Conservation (phyloP, 78 protist species). For the Ministeria vibrans region DNA sequence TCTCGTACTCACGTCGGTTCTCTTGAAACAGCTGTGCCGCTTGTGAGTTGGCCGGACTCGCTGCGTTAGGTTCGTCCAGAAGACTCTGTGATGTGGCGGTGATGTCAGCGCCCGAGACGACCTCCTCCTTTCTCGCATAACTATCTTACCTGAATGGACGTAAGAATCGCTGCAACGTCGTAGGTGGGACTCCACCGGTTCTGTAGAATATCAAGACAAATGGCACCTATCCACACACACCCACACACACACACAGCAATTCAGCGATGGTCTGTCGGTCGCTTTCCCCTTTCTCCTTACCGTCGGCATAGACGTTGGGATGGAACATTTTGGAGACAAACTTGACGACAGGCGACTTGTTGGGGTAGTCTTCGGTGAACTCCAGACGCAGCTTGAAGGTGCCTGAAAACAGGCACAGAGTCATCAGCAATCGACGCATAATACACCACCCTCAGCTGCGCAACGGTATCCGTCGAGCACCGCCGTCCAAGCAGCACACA, state of each 20-base stretch:
- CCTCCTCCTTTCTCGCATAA: too few relatives aligned
- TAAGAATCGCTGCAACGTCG: conserved; percentile 97
- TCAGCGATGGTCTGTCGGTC: too few relatives aligned
- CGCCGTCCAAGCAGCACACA: too few relatives aligned
- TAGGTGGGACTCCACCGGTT: conserved; percentile 98
- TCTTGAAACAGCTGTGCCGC: conserved; percentile 95
- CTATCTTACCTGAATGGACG: conserved; percentile 86
- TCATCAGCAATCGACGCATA: too few relatives aligned
- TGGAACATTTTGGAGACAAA: conserved; percentile 94
- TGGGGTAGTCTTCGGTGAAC: conserved; percentile 98
- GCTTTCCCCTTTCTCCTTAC: too few relatives aligned
- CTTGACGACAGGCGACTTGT: conserved; percentile 95
- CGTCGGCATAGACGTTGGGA: conserved; percentile 98
- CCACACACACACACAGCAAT: not conserved
- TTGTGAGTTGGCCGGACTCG: conserved; percentile 96
- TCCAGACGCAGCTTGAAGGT: conserved; percentile 90
- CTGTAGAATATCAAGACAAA: conserved; percentile 98
- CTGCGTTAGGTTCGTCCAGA: conserved; percentile 98
- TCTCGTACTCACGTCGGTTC: conserved; percentile 90
- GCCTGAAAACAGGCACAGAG: conserved; percentile 21
- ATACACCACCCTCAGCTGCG: too few relatives aligned
- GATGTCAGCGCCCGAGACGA: not conserved
- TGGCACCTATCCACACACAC: conserved; percentile 27
- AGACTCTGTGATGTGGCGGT: conserved; percentile 62
- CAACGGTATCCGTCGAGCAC: too few relatives aligned